phyloP scores from a whole-genome alignment of 129 eudicot genomes.

The Silybum marianum region DNA sequence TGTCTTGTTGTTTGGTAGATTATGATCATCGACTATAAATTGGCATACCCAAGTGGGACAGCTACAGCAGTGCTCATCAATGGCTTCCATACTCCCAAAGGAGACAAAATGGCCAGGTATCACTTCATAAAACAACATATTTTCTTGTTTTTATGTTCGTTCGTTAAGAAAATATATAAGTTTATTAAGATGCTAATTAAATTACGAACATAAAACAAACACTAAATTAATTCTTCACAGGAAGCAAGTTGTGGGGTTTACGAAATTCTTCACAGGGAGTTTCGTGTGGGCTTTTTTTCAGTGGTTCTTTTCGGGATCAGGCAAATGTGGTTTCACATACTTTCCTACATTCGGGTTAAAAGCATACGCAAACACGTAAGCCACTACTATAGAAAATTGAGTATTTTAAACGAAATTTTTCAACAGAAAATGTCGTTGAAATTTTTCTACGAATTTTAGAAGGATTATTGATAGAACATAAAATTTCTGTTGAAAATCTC shows the following conservation, averaged over 20 bases:
- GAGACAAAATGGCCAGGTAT: constrained; percentile 87
- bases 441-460: no score
- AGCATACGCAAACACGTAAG: constrained; percentile 62
- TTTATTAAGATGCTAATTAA: not conserved
- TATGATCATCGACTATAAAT: constrained; percentile 76
- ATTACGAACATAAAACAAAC: not conserved
- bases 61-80: constrained; percentile 96
- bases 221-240: constrained; percentile 30
- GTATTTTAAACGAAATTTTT: no score
- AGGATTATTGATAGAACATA: no score
- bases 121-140: not conserved
- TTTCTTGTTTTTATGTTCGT: not conserved
- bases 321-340: constrained; percentile 55
- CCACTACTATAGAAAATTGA: no score
- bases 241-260: constrained; percentile 68
- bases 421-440: no score
- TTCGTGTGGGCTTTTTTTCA: constrained; percentile 74
- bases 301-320: constrained; percentile 77
- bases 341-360: constrained; percentile 76
- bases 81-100: constrained; percentile 86
- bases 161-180: not conserved
- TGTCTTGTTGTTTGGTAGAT: constrained; percentile 44
- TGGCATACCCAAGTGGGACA: constrained; percentile 92
- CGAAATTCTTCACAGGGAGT: constrained; percentile 62
- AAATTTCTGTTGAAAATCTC: no score